These are phyloP conservation scores for Vanilla planifolia DNA, from an alignment of 106 monocot genomes.

Conservation along the genomic window DNA sequence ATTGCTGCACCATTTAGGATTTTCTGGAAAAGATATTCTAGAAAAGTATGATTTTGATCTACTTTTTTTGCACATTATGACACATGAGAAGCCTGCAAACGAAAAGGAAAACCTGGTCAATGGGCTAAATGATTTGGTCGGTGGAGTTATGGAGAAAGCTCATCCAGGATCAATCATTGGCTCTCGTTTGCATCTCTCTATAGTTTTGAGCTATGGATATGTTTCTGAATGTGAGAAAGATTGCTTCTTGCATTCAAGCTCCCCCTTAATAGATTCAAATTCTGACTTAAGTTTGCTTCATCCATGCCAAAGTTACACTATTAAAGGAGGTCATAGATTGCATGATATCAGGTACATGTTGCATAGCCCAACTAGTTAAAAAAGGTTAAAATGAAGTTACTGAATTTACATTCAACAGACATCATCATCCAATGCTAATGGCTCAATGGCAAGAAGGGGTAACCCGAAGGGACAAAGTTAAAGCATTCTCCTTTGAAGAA, in stretches of 20 bases:
- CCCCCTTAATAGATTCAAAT: constrained; percentile 24
- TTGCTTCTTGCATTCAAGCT: constrained; percentile 21
- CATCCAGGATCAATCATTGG: constrained; percentile 48
- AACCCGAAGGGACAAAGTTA: constrained; percentile 51
- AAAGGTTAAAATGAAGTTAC: neutral
- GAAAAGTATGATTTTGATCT: constrained; percentile 76
- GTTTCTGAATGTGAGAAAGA: constrained; percentile 17
- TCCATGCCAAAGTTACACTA: constrained; percentile 80
- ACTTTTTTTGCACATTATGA: constrained; percentile 55
- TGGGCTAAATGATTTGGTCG: constrained; percentile 56
- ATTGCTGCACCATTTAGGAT: constrained; percentile 49
- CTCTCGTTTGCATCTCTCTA: constrained; percentile 68
- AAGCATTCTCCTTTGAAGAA: constrained; percentile 54
- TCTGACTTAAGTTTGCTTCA: constrained; percentile 79
- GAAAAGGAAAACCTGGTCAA: constrained; percentile 35
- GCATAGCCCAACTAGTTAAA: neutral
- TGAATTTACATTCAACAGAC: constrained; percentile 31
- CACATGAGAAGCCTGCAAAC: constrained; percentile 23
- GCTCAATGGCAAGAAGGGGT: constrained; percentile 89
- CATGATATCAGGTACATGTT: constrained; percentile 54
- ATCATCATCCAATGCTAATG: constrained; percentile 81
- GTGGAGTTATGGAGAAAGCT: constrained; percentile 39
- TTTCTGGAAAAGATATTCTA: constrained; percentile 45
- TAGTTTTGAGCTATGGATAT: constrained; percentile 62
- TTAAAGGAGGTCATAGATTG: constrained; percentile 60